A percentile compares a stretch with the other conserved stretches of the same genome.
Evolutionary conservation across 495 filamentous ascomycete genomes (phyloP).

Genomic region (Cetradonia linearis): DNA sequence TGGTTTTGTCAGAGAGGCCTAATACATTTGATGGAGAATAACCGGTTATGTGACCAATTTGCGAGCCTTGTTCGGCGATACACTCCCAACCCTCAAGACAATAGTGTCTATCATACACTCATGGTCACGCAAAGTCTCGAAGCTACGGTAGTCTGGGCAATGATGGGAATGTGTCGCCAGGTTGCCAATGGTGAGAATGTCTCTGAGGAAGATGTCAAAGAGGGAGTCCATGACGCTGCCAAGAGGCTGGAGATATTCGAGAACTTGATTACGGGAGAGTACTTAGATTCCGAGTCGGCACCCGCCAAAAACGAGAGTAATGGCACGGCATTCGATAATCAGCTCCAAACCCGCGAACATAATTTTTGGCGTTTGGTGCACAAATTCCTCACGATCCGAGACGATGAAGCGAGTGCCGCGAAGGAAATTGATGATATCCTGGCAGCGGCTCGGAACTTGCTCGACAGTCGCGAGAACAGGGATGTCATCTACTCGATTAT

Average conservation of each 20-base stretch:
- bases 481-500: slow-evolving; percentile 86
- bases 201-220: slow-evolving; percentile 33
- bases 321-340: slow-evolving; percentile 36
- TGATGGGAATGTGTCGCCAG: slow-evolving; percentile 42
- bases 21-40: slow-evolving; percentile 45
- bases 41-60: slow-evolving; percentile 51
- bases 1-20: slow-evolving; percentile 59
- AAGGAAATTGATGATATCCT: slow-evolving; percentile 57
- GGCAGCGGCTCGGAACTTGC: slow-evolving; percentile 48
- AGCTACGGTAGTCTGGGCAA: slow-evolving; percentile 60
- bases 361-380: slow-evolving; percentile 76
- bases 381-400: slow-evolving; percentile 56
- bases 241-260: slow-evolving; percentile 65
- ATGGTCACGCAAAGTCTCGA: slow-evolving; percentile 48
- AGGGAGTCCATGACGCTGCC: slow-evolving; percentile 51
- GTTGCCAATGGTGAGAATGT: slow-evolving; percentile 23
- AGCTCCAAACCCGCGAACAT: slow-evolving; percentile 50
- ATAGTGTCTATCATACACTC: slow-evolving; percentile 37
- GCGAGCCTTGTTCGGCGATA: slow-evolving; percentile 46
- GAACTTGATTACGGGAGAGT: slow-evolving; percentile 57
- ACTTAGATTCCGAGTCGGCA: slow-evolving; percentile 50
- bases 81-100: slow-evolving; percentile 25
- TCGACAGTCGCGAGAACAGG: slow-evolving; percentile 76
- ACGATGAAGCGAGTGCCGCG: slow-evolving; percentile 48
- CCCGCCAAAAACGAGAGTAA: slow-evolving; percentile 35